Evolutionary conservation across 2,329 filamentous ascomycete genomes (phyloP), one percentile per base, ranked within the genome.

Genomic region (Stromatinia cepivora): DNA sequence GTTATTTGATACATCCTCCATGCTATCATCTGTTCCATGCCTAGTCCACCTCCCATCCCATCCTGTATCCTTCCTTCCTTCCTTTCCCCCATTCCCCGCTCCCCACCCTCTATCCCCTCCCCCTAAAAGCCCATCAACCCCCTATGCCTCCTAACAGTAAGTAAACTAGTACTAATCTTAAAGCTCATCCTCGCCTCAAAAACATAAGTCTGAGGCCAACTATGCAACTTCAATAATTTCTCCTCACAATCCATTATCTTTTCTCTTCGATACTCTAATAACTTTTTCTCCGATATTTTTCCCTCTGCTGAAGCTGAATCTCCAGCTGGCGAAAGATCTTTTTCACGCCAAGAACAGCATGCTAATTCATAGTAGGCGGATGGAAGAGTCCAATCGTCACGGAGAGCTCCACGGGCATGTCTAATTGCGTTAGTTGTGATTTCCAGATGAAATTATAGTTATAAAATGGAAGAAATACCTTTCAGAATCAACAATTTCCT

Each of bases 291-390:
- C 76, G 89, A 92, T 75, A 90, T 86, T 22, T 85, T 79, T 25
- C 89, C 78, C 79, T 86, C 86, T 2, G 74, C 86, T 2, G 74
- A 57, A n/a, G 15, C 72, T 8, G 77, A 78, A 1, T 81, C 79
- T 34, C 80, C 76, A 10, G 31, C 64, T 22, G 71, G 75, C 8
- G 72, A 69, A 7, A 78, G 66, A 36, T 78, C 76, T 42, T 79
- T 84, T 75, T 94, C 90, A 69, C 86, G 84, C 94, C 94, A 99
- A 1, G 90, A 82, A 67, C 92, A 87, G 10, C 91, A 92, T 0
- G 89, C 93, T 82, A 95, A 87, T 80, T 99, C 95, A 79, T 97
- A 97, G 73, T 92, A 85, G 1, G 91, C 93, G 0, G 89, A 87
- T 0, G 94, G 92, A 9, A 86, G 82, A 13, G 88, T 83, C 82